phyloP scores from a whole-genome alignment of 1,284 basidiomycete genomes.

The Omphalotus olearius region DNA sequence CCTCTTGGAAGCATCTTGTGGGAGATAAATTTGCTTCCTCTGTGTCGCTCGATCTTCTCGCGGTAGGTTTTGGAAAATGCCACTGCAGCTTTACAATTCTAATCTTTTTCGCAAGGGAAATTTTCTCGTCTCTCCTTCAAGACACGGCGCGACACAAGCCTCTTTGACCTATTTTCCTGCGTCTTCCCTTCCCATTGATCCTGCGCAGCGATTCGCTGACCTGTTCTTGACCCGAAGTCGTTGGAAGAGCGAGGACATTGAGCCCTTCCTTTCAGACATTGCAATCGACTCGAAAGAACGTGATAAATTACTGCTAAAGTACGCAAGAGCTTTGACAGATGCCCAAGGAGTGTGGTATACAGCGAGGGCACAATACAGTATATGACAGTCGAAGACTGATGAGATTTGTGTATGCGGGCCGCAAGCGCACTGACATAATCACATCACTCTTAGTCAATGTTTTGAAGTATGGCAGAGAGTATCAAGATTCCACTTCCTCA shows the following conservation, averaged over 20 bases:
- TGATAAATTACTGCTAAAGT: constrained; percentile 84
- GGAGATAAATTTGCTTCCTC: constrained; percentile 68
- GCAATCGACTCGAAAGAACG: constrained; percentile 79
- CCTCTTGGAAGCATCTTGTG: constrained; percentile 64
- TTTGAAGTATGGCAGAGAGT: constrained; percentile 19
- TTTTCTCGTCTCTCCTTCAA: constrained; percentile 45
- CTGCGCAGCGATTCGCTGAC: constrained; percentile 75
- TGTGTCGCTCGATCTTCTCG: constrained; percentile 59
- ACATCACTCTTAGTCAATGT: too few species aligned
- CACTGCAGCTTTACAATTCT: constrained; percentile 1
- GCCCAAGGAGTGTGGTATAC: constrained; percentile 68
- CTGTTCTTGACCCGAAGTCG: constrained; percentile 74
- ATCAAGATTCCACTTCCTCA: constrained; percentile 61
- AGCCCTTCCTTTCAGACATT: constrained; percentile 77
- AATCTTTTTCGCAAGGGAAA: constrained; percentile 53
- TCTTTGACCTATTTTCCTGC: constrained; percentile 69
- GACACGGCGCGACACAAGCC: constrained; percentile 21
- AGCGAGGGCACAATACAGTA: constrained; percentile 50
- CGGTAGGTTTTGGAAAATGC: constrained; percentile 41
- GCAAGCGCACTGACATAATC: too few species aligned
- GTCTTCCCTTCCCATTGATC: constrained; percentile 66
- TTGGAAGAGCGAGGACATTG: constrained; percentile 80
- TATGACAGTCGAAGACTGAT: constrained; percentile 18
- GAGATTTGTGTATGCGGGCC: too few species aligned
- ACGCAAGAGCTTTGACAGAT: constrained; percentile 74